phyloP scores from a whole-genome alignment of 345 rosid species.

The Xanthoceras sorbifolium region DNA sequence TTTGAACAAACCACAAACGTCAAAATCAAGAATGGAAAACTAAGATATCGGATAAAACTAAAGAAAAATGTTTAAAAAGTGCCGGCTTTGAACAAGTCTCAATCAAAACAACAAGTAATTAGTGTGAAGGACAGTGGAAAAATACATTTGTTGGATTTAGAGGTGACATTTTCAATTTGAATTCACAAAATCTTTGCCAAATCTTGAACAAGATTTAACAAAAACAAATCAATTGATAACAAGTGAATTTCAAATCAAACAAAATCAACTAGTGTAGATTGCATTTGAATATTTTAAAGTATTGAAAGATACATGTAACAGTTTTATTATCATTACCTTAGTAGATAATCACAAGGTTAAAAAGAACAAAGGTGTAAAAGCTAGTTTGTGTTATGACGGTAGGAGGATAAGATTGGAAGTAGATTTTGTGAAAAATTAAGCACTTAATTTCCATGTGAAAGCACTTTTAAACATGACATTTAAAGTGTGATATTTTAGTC shows the following conservation, averaged over 20 bases:
- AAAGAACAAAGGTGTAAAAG: not conserved
- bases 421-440: not conserved
- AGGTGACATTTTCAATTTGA: constrained; percentile 21
- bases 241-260: not conserved
- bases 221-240: not conserved
- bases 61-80: constrained; percentile 1
- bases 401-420: not conserved
- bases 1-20: not conserved
- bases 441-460: not conserved
- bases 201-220: constrained; percentile 7
- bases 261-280: constrained; percentile 21
- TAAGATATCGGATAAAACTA: not conserved
- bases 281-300: constrained; percentile 18
- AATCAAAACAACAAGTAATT: not conserved
- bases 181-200: constrained; percentile 3
- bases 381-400: not conserved
- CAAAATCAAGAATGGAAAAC: constrained; percentile 7
- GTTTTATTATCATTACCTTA: constrained; percentile 6
- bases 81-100: constrained; percentile 23
- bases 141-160: constrained; percentile 9
- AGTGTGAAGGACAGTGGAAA: not conserved
- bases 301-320: not conserved
- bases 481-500: not conserved
- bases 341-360: constrained; percentile 14
- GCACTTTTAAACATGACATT: not conserved